Evolutionary conservation across 352 stramenopile species (phyloP).

Genomic region (Phytopythium montanum): DNA sequence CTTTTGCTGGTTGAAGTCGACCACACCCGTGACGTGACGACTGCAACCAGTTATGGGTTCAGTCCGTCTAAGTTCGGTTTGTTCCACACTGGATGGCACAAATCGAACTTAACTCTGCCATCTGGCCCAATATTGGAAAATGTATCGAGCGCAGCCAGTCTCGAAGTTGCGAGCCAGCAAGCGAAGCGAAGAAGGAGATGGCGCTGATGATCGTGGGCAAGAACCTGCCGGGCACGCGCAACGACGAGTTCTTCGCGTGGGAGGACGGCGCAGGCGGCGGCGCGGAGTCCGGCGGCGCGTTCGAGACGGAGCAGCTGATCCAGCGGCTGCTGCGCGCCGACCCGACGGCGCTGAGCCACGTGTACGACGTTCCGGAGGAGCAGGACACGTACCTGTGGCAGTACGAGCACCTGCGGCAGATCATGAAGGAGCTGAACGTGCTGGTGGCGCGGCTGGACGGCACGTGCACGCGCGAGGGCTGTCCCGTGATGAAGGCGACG

Average conservation of each 20-base stretch:
- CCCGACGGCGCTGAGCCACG: slow-evolving; percentile 46
- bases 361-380: slow-evolving; percentile 75
- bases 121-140: no score
- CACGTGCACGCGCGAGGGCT: slow-evolving; percentile 64
- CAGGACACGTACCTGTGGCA: slow-evolving; percentile 85
- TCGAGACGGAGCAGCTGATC: slow-evolving; percentile 78
- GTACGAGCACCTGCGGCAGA: slow-evolving; percentile 80
- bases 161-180: no score
- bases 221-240: slow-evolving; percentile 69
- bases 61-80: background rate
- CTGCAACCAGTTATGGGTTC: background rate
- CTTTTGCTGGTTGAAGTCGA: no score
- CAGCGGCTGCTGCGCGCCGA: slow-evolving; percentile 64
- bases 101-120: background rate
- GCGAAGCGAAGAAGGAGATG: slow-evolving; percentile 26
- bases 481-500: slow-evolving; percentile 79
- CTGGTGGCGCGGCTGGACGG: slow-evolving; percentile 65
- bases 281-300: slow-evolving; percentile 43
- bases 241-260: slow-evolving; percentile 82
- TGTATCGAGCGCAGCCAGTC: no score
- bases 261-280: slow-evolving; percentile 22
- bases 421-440: slow-evolving; percentile 83
- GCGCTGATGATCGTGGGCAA: slow-evolving; percentile 50
- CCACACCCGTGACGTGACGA: background rate
- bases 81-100: rapidly evolving